Evolutionary conservation across 1,284 basidiomycete species (phyloP).

Genomic region (Cutaneotrichosporon curvatum): DNA sequence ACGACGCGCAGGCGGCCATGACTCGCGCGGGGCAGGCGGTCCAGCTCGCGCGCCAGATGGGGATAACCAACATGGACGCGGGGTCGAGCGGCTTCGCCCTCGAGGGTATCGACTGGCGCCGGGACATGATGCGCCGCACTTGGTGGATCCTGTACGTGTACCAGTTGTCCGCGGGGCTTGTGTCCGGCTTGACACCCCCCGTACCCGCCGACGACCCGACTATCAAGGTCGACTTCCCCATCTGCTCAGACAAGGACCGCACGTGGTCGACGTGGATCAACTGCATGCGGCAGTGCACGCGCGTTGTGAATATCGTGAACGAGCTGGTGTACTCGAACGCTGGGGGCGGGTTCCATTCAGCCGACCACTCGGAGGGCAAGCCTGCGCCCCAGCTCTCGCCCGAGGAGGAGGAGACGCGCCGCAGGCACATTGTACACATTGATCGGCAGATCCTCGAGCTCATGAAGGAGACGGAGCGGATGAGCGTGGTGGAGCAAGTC

Average conservation of each 20-base stretch:
- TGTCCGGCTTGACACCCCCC: constrained; percentile 28
- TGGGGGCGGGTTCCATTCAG: background rate
- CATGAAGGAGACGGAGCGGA: constrained; percentile 40
- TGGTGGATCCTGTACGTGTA: constrained; percentile 44
- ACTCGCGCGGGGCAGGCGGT: constrained; percentile 28
- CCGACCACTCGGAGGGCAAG: background rate
- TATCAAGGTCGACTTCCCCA: constrained; percentile 41
- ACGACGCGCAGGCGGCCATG: constrained; percentile 28
- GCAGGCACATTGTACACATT: constrained; percentile 29
- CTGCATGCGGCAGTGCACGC: constrained; percentile 32
- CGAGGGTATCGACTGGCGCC: constrained; percentile 41
- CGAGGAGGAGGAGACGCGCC: constrained; percentile 4
- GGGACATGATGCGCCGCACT: constrained; percentile 42
- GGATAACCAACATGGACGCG: constrained; percentile 40
- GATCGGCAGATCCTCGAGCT: constrained; percentile 38
- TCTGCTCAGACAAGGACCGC: constrained; percentile 33
- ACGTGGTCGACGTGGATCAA: constrained; percentile 44
- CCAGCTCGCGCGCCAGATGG: constrained; percentile 42
- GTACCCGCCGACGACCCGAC: constrained; percentile 38
- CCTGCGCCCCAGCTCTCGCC: background rate
- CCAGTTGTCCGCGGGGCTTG: constrained; percentile 30
- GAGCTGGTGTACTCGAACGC: constrained; percentile 25
- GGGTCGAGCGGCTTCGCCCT: constrained; percentile 13
- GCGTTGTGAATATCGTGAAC: constrained; percentile 36
- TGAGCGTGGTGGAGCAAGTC: constrained; percentile 36